phyloP scores from a whole-genome alignment of 2,329 filamentous ascomycete species.

The Fusarium neocosmosporiellum region DNA sequence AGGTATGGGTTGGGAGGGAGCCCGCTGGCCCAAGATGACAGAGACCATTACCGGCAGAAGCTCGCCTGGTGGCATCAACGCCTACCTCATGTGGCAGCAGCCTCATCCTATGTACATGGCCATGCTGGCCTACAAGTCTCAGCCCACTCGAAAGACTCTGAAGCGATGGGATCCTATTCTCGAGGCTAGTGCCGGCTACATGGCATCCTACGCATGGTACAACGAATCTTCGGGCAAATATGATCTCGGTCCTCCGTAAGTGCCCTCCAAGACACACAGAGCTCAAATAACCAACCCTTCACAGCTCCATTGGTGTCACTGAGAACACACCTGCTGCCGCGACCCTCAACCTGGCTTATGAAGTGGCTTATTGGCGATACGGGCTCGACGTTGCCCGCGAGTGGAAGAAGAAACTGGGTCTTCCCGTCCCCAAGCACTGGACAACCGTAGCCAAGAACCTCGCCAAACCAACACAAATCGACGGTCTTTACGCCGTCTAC shows the following conservation, averaged over 20 bases:
- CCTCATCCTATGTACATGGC: slow-evolving; percentile 71
- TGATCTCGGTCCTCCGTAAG: slow-evolving; percentile 57
- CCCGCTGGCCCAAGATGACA: slow-evolving; percentile 55
- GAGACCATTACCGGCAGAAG: slow-evolving; percentile 40
- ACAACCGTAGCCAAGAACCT: slow-evolving; percentile 61
- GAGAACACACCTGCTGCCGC: slow-evolving; percentile 69
- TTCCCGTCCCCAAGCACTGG: slow-evolving; percentile 59
- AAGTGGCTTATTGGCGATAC: slow-evolving; percentile 71
- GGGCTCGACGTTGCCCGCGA: slow-evolving; percentile 64
- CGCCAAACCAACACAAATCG: slow-evolving; percentile 61
- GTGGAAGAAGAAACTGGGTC: slow-evolving; percentile 63
- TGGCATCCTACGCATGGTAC: slow-evolving; percentile 67
- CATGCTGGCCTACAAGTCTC: slow-evolving; percentile 54
- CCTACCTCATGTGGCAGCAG: slow-evolving; percentile 70
- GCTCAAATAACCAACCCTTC: too few species aligned
- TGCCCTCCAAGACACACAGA: too few species aligned
- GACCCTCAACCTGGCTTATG: slow-evolving; percentile 69
- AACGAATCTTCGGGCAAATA: slow-evolving; percentile 64
- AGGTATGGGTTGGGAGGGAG: slow-evolving; percentile 56
- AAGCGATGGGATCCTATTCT: slow-evolving; percentile 65
- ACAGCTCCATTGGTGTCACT: slow-evolving; percentile 56
- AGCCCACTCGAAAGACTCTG: slow-evolving; percentile 52
- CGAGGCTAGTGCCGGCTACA: slow-evolving; percentile 66
- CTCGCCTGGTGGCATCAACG: slow-evolving; percentile 67
- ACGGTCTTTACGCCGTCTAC: slow-evolving; percentile 65